Evolutionary conservation across 345 rosid species (phyloP).

Genomic region (Eucalyptus leucophloia): DNA sequence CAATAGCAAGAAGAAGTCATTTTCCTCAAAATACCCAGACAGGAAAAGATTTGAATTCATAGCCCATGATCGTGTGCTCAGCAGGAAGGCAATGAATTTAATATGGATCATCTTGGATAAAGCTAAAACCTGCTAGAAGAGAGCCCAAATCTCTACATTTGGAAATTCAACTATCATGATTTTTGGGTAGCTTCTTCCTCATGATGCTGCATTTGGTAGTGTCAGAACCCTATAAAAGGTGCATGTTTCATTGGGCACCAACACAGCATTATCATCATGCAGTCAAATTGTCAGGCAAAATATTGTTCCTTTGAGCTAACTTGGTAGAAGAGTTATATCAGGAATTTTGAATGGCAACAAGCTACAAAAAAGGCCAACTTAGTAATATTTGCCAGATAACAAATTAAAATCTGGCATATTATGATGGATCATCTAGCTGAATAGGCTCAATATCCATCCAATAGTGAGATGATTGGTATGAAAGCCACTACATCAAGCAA

Average conservation of each 20-base stretch:
- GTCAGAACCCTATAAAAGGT: not conserved
- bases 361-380: not conserved
- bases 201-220: not conserved
- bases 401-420: not conserved
- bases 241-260: not conserved
- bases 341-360: not conserved
- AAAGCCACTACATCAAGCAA: not conserved
- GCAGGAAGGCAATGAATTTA: not conserved
- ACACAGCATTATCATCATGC: not conserved
- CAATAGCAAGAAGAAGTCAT: not conserved
- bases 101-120: not conserved
- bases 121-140: not conserved
- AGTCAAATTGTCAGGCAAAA: not conserved
- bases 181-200: not conserved
- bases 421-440: not conserved
- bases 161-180: not conserved
- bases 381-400: not conserved
- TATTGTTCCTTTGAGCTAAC: not conserved
- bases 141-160: not conserved
- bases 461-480: not conserved
- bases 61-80: not conserved
- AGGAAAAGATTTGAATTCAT: not conserved
- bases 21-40: not conserved
- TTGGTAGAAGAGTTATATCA: not conserved
- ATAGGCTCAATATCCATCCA: not conserved